Evolutionary conservation across 164 flowering plant species (phyloP).

Genomic region (Berberis thunbergii): DNA sequence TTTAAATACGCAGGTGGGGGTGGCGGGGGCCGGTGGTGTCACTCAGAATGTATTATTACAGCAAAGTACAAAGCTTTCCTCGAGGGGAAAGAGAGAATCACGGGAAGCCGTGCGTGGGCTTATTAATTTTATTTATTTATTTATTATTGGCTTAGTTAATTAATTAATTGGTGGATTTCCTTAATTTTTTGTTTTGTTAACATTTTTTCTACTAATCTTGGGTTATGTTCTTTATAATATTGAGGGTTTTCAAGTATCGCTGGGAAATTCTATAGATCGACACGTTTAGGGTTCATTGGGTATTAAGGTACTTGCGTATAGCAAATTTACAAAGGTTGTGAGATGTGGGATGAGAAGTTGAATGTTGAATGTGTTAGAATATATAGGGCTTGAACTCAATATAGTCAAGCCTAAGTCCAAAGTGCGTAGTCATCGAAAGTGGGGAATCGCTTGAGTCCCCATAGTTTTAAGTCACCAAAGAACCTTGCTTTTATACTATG

Average conservation of each 20-base stretch:
- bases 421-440: too few relatives aligned
- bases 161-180: too few relatives aligned
- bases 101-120: conserved; percentile 60
- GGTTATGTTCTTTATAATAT: conserved; percentile 1
- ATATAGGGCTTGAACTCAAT: too few relatives aligned
- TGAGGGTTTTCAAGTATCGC: neutral
- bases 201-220: conserved; percentile 8
- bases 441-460: too few relatives aligned
- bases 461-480: too few relatives aligned
- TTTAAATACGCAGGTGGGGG: conserved; percentile 4
- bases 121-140: conserved; percentile 16
- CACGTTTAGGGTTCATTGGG: too few relatives aligned
- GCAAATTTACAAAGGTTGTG: too few relatives aligned
- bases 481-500: too few relatives aligned
- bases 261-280: neutral
- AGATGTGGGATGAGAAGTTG: too few relatives aligned
- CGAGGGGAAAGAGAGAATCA: conserved; percentile 48
- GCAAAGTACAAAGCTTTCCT: conserved; percentile 7
- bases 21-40: neutral
- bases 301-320: too few relatives aligned
- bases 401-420: too few relatives aligned
- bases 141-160: neutral
- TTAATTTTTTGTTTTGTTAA: neutral
- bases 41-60: conserved; percentile 3
- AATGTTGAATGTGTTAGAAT: too few relatives aligned